Percentiles rank a stretch among this genome's conserved stretches.
phyloP scores from a whole-genome alignment of 2,329 filamentous ascomycete species.

The Plenodomus biglobosus region DNA sequence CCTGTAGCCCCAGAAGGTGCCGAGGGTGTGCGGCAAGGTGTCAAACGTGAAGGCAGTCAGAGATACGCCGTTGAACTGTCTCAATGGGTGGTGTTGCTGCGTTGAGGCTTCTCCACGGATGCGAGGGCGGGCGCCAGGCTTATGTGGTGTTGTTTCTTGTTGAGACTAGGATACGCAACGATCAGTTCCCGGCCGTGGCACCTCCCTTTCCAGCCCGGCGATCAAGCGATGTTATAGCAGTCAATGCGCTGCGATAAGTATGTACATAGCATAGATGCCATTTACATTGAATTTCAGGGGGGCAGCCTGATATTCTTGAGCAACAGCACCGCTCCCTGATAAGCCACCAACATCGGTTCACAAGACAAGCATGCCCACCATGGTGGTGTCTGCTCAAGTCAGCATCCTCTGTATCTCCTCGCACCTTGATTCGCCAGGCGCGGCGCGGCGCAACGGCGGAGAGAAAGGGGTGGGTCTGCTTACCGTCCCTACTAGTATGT shows the following conservation, averaged over 20 bases:
- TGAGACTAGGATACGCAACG: constrained; percentile 33
- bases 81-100: not conserved
- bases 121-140: constrained; percentile 8
- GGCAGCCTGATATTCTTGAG: not conserved
- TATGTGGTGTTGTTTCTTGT: constrained; percentile 30
- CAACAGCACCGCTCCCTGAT: constrained; percentile 9
- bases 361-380: constrained; percentile 6
- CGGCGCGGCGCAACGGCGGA: constrained; percentile 13
- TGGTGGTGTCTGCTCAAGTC: constrained; percentile 12
- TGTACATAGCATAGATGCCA: not conserved
- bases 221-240: constrained; percentile 14
- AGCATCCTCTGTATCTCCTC: constrained; percentile 14
- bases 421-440: constrained; percentile 10
- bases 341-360: constrained; percentile 4
- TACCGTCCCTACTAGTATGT: too few relatives aligned
- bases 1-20: constrained; percentile 8
- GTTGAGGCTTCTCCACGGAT: not conserved
- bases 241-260: constrained; percentile 16
- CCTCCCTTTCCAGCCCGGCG: constrained; percentile 14
- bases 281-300: constrained; percentile 10
- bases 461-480: constrained; percentile 5
- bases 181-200: constrained; percentile 25
- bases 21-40: constrained; percentile 5
- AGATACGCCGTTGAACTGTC: not conserved
- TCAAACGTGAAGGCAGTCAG: not conserved